phyloP scores from a whole-genome alignment of 1,284 basidiomycete genomes.

The Tilletia walkeri region DNA sequence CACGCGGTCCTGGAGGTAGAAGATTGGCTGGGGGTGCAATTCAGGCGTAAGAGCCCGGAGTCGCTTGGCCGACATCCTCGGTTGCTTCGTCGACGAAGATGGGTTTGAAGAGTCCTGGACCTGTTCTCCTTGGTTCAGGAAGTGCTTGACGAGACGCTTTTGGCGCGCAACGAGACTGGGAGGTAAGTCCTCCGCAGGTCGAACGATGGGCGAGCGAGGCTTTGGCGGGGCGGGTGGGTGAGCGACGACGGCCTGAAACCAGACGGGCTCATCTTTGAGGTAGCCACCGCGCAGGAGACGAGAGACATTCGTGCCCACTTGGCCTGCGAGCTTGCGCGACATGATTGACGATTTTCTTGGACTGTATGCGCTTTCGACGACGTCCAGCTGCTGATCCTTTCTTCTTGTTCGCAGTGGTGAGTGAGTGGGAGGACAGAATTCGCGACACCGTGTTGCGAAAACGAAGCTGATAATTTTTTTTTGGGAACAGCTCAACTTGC shows the following conservation, averaged over 20 bases:
- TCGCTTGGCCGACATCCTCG: conserved; percentile 25
- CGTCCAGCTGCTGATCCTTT: background rate
- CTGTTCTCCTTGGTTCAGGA: background rate
- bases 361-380: background rate
- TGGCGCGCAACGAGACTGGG: conserved; percentile 22
- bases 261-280: conserved; percentile 71
- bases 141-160: background rate
- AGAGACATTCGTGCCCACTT: conserved; percentile 83
- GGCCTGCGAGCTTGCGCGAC: conserved; percentile 78
- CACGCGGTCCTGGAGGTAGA: conserved; percentile 80
- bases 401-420: background rate
- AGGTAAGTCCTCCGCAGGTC: conserved; percentile 58
- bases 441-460: conserved; percentile 9
- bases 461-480: background rate
- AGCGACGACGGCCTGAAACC: conserved; percentile 80
- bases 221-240: conserved; percentile 84
- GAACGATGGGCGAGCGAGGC: conserved; percentile 67
- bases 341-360: conserved; percentile 58
- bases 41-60: conserved; percentile 60
- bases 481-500: background rate
- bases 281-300: conserved; percentile 74
- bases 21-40: conserved; percentile 66
- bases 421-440: background rate
- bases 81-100: conserved; percentile 7
- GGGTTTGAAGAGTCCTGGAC: background rate